Conservation (phyloP, 129 eudicot genomes). For the Rutidosis leptorrhynchoides region DNA sequence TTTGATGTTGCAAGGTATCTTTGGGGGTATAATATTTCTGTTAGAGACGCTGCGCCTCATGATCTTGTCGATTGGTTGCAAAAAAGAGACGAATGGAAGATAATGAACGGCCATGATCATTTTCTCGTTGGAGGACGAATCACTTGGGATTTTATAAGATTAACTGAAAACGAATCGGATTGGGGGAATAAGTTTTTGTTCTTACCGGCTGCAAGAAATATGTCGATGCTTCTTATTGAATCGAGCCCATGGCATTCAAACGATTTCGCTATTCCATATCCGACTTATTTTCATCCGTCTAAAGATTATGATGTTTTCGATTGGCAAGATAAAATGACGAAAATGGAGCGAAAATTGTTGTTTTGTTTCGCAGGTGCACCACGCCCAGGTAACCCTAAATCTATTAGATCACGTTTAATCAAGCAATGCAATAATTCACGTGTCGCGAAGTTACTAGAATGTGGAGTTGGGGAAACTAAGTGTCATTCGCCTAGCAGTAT, state of each 20-base stretch:
- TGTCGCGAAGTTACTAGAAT: slow-evolving; percentile 61
- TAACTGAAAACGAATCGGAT: slow-evolving; percentile 52
- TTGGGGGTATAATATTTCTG: slow-evolving; percentile 73
- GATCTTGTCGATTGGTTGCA: slow-evolving; percentile 76
- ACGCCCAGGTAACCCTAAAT: slow-evolving; percentile 60
- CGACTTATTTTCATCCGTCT: slow-evolving; percentile 91
- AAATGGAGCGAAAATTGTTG: slow-evolving; percentile 51
- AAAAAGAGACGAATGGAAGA: slow-evolving; percentile 67
- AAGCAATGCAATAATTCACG: slow-evolving; percentile 60
- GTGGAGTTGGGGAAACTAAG: slow-evolving; percentile 67
- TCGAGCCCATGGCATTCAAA: slow-evolving; percentile 87
- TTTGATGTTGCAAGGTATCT: slow-evolving; percentile 80
- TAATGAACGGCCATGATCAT: slow-evolving; percentile 84
- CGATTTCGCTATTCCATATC: slow-evolving; percentile 83
- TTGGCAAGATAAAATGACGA: slow-evolving; percentile 89
- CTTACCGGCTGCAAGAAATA: slow-evolving; percentile 78
- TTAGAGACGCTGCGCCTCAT: slow-evolving; percentile 68
- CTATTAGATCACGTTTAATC: slow-evolving; percentile 72
- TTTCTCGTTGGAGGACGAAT: slow-evolving; percentile 91
- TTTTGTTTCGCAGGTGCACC: slow-evolving; percentile 96
- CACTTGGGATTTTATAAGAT: slow-evolving; percentile 84
- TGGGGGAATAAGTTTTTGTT: slow-evolving; percentile 92
- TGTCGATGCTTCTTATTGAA: slow-evolving; percentile 88
- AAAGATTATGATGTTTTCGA: slow-evolving; percentile 54
- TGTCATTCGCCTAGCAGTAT: slow-evolving; percentile 80